Evolutionary conservation across 2,329 filamentous ascomycete species (phyloP).

Genomic region (Huntiella savannae): DNA sequence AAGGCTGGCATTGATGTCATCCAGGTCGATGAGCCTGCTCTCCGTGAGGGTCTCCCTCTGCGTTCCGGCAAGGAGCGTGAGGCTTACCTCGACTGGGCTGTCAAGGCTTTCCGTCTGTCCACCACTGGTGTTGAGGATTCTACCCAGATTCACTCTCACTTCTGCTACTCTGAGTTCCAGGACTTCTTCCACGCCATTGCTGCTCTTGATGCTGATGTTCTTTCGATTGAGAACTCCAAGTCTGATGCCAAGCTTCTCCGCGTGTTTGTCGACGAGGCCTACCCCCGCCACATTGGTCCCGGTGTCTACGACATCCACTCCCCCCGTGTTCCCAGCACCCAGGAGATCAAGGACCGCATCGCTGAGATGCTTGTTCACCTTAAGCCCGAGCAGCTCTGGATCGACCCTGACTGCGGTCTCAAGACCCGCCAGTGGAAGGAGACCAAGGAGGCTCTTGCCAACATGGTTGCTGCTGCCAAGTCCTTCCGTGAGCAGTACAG

Average conservation of each 20-base stretch:
- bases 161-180: constrained; percentile 99
- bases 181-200: constrained; percentile 99
- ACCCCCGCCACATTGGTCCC: constrained; percentile 94
- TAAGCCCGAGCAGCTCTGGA: constrained; percentile 97
- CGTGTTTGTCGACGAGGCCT: constrained; percentile 93
- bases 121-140: constrained; percentile 85
- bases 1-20: constrained; percentile 92
- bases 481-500: constrained; percentile 80
- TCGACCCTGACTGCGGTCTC: constrained; percentile 97
- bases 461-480: constrained; percentile 98
- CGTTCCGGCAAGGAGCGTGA: constrained; percentile 86
- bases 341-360: constrained; percentile 96
- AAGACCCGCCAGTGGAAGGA: constrained; percentile 99
- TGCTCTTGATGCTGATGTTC: constrained; percentile 89
- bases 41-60: constrained; percentile 97
- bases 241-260: constrained; percentile 97
- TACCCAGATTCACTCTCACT: constrained; percentile 99
- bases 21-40: constrained; percentile 96
- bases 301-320: constrained; percentile 99
- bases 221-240: constrained; percentile 99
- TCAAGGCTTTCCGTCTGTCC: constrained; percentile 92
- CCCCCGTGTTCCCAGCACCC: constrained; percentile 85
- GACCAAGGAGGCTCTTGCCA: constrained; percentile 86
- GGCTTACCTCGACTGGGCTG: constrained; percentile 92
- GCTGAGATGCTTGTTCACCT: constrained; percentile 96